Evolutionary conservation across 2,329 filamentous ascomycete species (phyloP).

Genomic region (Chrysosporium keratinophilum): DNA sequence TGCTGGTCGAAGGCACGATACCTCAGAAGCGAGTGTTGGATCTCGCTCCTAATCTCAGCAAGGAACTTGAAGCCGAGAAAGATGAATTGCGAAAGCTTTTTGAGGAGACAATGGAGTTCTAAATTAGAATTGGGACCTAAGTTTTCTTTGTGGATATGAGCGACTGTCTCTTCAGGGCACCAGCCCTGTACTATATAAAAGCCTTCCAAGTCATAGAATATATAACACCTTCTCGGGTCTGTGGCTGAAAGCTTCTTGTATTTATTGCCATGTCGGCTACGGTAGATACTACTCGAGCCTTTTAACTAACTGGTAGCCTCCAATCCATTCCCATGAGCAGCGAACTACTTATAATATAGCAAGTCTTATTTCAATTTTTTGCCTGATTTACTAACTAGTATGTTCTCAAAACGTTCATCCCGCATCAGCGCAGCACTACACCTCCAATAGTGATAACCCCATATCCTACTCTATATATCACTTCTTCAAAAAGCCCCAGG

Average conservation of each 20-base stretch:
- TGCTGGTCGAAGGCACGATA: slow-evolving; percentile 84
- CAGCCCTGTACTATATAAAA: background rate
- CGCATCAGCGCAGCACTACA: too few species aligned
- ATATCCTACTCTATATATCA: too few species aligned
- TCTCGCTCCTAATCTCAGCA: slow-evolving; percentile 71
- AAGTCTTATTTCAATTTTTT: background rate
- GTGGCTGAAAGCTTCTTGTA: too few species aligned
- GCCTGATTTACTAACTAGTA: background rate
- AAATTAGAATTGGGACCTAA: slow-evolving; percentile 13
- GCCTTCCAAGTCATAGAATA: too few species aligned
- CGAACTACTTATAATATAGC: background rate
- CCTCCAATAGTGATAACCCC: too few species aligned
- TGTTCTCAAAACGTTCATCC: background rate
- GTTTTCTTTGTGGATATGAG: background rate
- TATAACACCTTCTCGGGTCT: too few species aligned
- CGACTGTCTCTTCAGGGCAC: background rate
- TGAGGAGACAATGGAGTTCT: slow-evolving; percentile 51
- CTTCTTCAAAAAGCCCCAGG: too few species aligned
- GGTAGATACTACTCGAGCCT: too few species aligned
- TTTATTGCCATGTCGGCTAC: too few species aligned
- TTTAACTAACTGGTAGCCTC: too few species aligned
- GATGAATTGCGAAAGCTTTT: slow-evolving; percentile 62
- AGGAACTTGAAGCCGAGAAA: slow-evolving; percentile 58
- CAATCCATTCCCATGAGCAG: too few species aligned
- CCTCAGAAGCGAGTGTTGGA: slow-evolving; percentile 84